phyloP scores from a whole-genome alignment of 2,329 filamentous ascomycete genomes.

The Orbilia javanica region DNA sequence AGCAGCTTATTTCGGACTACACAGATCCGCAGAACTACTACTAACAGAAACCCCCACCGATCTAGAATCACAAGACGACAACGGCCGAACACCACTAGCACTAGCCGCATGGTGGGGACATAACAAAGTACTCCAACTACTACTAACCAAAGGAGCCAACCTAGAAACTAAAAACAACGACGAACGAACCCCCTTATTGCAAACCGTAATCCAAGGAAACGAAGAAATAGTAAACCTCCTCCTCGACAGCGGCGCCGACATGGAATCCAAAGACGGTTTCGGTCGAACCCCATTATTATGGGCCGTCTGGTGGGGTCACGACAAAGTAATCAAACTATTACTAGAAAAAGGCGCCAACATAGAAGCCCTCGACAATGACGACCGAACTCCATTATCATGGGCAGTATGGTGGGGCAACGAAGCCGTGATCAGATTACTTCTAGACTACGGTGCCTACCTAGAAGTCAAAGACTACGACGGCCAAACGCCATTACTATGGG shows the following conservation, averaged over 20 bases:
- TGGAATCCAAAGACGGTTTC: neutral
- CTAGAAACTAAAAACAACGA: neutral
- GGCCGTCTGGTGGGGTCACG: neutral
- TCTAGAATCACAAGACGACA: neutral
- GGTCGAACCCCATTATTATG: neutral
- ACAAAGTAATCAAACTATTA: neutral
- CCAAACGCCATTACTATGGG: constrained; percentile 5
- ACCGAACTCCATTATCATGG: neutral
- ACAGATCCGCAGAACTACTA: neutral
- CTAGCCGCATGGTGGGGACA: neutral
- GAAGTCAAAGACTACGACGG: neutral
- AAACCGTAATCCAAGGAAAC: neutral
- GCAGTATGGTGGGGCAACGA: neutral
- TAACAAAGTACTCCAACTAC: neutral
- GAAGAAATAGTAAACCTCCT: neutral
- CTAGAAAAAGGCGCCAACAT: neutral
- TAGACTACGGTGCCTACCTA: constrained; percentile 28
- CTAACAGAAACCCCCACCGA: neutral
- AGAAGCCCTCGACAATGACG: neutral
- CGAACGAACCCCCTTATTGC: constrained; percentile 8
- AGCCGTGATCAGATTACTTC: neutral
- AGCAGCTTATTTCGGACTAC: constrained; percentile 2
- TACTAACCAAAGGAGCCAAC: constrained; percentile 4
- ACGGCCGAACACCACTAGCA: neutral
- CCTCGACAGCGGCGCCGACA: neutral